Evolutionary conservation across 2,329 filamentous ascomycete genomes (phyloP).

Genomic region (Neofusicoccum cordaticola): DNA sequence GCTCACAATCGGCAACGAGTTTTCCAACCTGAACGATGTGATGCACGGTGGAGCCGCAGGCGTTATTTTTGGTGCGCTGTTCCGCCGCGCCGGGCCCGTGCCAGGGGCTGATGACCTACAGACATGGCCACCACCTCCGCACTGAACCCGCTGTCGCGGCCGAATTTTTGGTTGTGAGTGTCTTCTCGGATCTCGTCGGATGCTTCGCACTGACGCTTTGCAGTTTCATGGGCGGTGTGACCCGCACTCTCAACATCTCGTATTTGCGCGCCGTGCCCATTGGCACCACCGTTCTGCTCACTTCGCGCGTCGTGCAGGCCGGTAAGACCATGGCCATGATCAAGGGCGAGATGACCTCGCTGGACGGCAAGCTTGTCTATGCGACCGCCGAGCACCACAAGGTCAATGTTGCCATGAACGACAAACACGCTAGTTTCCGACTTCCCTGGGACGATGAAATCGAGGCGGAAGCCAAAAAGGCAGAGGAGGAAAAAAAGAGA

Average conservation of each 20-base stretch:
- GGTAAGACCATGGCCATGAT: constrained; percentile 54
- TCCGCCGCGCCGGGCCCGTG: background rate
- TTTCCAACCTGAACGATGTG: constrained; percentile 42
- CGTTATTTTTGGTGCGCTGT: constrained; percentile 33
- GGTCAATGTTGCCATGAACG: constrained; percentile 42
- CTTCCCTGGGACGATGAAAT: constrained; percentile 47
- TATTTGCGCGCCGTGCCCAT: constrained; percentile 51
- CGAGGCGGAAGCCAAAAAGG: constrained; percentile 29
- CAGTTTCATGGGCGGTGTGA: constrained; percentile 51
- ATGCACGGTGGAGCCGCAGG: constrained; percentile 42
- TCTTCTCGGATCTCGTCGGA: background rate
- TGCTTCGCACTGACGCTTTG: background rate
- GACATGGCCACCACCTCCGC: constrained; percentile 48
- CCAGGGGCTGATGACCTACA: background rate
- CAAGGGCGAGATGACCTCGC: constrained; percentile 48
- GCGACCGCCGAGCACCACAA: constrained; percentile 55
- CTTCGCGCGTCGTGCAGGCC: constrained; percentile 44
- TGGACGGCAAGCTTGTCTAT: constrained; percentile 48
- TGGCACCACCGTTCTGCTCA: constrained; percentile 43
- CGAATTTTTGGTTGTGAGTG: constrained; percentile 49
- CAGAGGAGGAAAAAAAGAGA: background rate
- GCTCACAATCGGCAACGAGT: constrained; percentile 32
- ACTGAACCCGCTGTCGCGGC: constrained; percentile 47
- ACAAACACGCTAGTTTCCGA: constrained; percentile 39
- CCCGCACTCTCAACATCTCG: constrained; percentile 50